Evolutionary conservation across 169 alveolate genomes (phyloP), one percentile per base, ranked within the genome.

Genomic region (Plasmodium reichenowi): DNA sequence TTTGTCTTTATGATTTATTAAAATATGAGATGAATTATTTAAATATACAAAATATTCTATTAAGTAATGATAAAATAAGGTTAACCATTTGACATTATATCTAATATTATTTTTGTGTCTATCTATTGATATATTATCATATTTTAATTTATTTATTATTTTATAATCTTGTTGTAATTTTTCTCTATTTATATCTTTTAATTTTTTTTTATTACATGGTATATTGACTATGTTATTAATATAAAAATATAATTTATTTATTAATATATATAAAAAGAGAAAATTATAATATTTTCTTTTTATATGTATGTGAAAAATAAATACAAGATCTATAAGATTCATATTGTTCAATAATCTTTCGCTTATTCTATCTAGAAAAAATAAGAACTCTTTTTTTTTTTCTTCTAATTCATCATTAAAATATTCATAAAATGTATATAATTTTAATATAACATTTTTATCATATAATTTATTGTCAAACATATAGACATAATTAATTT

Each of bases 301-400:
- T 17, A 67, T 80, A 32, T 80, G 90, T n/a, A 50, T 80, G 32
- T 80, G 59, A 50, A 80, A 80, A 29, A 80, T 80, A 45, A 67
- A 80, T 62, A 50, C 70, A 29, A 48, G 7, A 58, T 80, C 90
- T 54, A 80, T 54, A 10, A 80, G 8, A 60, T 80, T 80, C 85
- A 80, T 80, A 17, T 5, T 80, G 45, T 43, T 32, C 67, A 80
- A 56, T 9, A 80, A 26, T 8, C 29, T 15, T 43, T 80, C 90
- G 32, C 68, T 24, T 56, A 80, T 15, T 38, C 90, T 66, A 62
- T 80, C 90, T 17, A 80, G 38, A 62, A 80, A 80, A 80, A 80
- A 80, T 67, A 80, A 68, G 24, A 80, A 80, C 29, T 80, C 83
- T 9, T 80, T 80, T 10, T 58, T 50, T 8, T 60, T 58, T 13